These are phyloP conservation scores for Fusarium chlamydosporum DNA, from an alignment of 2,329 filamentous ascomycete species.

Conservation along the genomic window DNA sequence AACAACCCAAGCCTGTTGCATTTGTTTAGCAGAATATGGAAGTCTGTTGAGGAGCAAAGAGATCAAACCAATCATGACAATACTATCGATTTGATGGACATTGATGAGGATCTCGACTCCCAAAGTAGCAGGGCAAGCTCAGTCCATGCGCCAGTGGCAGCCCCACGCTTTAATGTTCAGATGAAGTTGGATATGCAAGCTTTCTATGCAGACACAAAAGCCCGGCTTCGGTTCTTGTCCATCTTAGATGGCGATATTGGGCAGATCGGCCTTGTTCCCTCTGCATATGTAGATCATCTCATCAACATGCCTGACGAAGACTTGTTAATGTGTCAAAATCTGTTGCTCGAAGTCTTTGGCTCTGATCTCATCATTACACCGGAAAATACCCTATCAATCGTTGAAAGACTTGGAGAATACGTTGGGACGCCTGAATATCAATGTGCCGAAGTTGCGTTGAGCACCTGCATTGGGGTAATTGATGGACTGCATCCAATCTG, in stretches of 20 bases:
- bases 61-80: constrained; percentile 51
- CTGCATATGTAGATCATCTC: constrained; percentile 65
- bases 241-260: constrained; percentile 59
- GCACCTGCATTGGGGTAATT: constrained; percentile 77
- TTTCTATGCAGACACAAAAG: constrained; percentile 64
- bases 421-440: constrained; percentile 73
- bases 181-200: constrained; percentile 60
- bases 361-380: constrained; percentile 67
- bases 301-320: constrained; percentile 66
- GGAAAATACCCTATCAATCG: constrained; percentile 62
- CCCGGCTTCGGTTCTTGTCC: constrained; percentile 63
- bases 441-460: constrained; percentile 80
- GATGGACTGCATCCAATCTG: constrained; percentile 74
- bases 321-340: constrained; percentile 64
- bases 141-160: constrained; percentile 54
- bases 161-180: constrained; percentile 63
- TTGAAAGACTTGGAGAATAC: constrained; percentile 66
- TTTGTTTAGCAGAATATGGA: constrained; percentile 60
- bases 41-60: constrained; percentile 42
- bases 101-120: constrained; percentile 75
- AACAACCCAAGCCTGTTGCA: constrained; percentile 60
- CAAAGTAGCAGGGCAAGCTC: constrained; percentile 66
- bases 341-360: constrained; percentile 67
- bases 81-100: constrained; percentile 71
- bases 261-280: constrained; percentile 65